A percentile compares a stretch with the other conserved stretches of the same genome.
phyloP scores from a whole-genome alignment of 2,329 filamentous ascomycete species.

The Coccinonectria pachysandricola region DNA sequence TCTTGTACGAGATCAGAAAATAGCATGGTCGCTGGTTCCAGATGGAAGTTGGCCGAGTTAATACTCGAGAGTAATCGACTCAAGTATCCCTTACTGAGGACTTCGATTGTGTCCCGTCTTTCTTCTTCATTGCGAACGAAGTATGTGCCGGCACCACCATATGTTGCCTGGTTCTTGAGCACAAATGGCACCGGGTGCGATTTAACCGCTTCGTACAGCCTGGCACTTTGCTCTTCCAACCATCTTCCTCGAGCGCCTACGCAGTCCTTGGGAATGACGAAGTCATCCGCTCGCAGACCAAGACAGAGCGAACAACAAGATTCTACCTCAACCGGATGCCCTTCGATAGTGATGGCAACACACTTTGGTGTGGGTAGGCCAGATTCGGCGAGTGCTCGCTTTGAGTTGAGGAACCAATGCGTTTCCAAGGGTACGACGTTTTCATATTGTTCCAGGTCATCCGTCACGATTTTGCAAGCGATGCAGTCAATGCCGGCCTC shows the following conservation, averaged over 20 bases:
- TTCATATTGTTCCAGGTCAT: slow-evolving; percentile 20
- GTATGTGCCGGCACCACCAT: slow-evolving; percentile 27
- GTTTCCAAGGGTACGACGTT: slow-evolving; percentile 20
- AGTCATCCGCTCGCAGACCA: slow-evolving; percentile 2
- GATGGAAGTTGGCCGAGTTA: slow-evolving; percentile 20
- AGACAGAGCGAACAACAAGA: slow-evolving; percentile 18
- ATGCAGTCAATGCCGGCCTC: slow-evolving; percentile 20
- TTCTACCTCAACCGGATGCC: slow-evolving; percentile 6
- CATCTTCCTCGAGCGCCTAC: slow-evolving; percentile 18
- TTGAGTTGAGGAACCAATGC: slow-evolving; percentile 27
- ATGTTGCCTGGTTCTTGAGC: slow-evolving; percentile 27
- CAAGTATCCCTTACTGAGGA: slow-evolving; percentile 18
- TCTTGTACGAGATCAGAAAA: slow-evolving; percentile 22
- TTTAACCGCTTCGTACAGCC: slow-evolving; percentile 16
- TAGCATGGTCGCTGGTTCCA: slow-evolving; percentile 22
- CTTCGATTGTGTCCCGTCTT: slow-evolving; percentile 14
- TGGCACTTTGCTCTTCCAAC: slow-evolving; percentile 17
- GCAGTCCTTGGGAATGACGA: slow-evolving; percentile 19
- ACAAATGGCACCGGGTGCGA: slow-evolving; percentile 23
- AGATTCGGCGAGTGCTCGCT: slow-evolving; percentile 23
- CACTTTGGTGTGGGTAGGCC: slow-evolving; percentile 23
- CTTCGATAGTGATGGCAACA: slow-evolving; percentile 16
- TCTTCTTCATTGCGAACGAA: slow-evolving; percentile 18
- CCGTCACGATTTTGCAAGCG: slow-evolving; percentile 13
- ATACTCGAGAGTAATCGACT: slow-evolving; percentile 20